These are phyloP conservation scores for Talaromyces funiculosus DNA, from an alignment of 2,329 filamentous ascomycete genomes.

Conservation along the genomic window DNA sequence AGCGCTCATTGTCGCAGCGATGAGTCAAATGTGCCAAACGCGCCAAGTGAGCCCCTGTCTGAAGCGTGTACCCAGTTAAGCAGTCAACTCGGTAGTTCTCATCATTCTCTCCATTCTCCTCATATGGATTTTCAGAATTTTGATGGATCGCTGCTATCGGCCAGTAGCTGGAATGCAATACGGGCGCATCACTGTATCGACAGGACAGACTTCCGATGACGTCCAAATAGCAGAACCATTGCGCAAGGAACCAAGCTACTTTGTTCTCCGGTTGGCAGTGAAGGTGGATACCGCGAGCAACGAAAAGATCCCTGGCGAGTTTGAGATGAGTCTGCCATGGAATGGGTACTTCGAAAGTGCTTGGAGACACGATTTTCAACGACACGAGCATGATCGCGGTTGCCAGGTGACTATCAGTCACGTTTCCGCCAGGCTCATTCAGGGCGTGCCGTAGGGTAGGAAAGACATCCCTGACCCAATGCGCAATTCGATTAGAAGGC, in stretches of 20 bases:
- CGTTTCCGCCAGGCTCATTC: slow-evolving; percentile 54
- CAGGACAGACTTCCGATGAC: slow-evolving; percentile 68
- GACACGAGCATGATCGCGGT: slow-evolving; percentile 82
- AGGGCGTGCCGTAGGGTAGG: slow-evolving; percentile 65
- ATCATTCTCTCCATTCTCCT: slow-evolving; percentile 49
- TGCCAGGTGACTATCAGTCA: slow-evolving; percentile 68
- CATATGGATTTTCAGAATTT: slow-evolving; percentile 18
- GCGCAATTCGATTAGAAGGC: slow-evolving; percentile 69
- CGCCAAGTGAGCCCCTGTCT: slow-evolving; percentile 64
- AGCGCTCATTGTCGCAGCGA: slow-evolving; percentile 60
- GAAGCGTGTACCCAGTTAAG: slow-evolving; percentile 70
- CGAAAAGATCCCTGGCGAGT: slow-evolving; percentile 69
- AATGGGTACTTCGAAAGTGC: slow-evolving; percentile 72
- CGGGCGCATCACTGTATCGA: slow-evolving; percentile 48
- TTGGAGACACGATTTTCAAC: slow-evolving; percentile 75
- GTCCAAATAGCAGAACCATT: slow-evolving; percentile 81
- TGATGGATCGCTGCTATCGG: slow-evolving; percentile 17
- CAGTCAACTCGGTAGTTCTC: slow-evolving; percentile 69
- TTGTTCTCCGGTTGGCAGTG: slow-evolving; percentile 49
- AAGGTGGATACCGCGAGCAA: slow-evolving; percentile 57
- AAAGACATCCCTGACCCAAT: slow-evolving; percentile 67
- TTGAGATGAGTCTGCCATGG: slow-evolving; percentile 75
- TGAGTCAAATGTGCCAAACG: slow-evolving; percentile 67
- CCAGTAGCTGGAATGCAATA: slow-evolving; percentile 48
- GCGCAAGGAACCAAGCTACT: slow-evolving; percentile 67